Evolutionary conservation across 768 basidiomycete genomes (phyloP).

Genomic region (Russula sp.): DNA sequence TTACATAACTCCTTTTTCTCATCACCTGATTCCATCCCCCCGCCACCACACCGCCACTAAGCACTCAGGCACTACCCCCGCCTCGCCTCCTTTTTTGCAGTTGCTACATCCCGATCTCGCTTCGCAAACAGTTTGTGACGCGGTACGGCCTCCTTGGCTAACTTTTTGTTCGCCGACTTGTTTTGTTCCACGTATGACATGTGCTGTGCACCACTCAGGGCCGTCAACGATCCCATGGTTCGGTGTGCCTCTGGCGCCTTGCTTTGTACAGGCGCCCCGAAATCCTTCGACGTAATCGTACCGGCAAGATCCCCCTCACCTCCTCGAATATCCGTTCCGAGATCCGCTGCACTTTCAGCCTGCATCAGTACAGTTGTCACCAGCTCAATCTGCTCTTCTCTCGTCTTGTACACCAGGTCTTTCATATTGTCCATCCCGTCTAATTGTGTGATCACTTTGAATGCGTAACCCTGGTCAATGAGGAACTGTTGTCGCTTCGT

Average conservation of each 20-base stretch:
- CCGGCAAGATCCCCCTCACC: constrained; percentile 83
- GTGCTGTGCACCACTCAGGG: constrained; percentile 84
- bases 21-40: neutral
- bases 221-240: constrained; percentile 76
- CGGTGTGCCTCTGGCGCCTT: constrained; percentile 68
- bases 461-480: constrained; percentile 98
- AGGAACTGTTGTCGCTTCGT: constrained; percentile 98
- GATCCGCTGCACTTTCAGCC: constrained; percentile 86
- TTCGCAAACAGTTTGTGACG: constrained; percentile 80
- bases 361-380: constrained; percentile 90
- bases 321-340: constrained; percentile 79
- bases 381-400: constrained; percentile 93
- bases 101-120: constrained; percentile 72
- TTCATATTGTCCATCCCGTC: constrained; percentile 85
- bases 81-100: constrained; percentile 45
- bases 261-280: constrained; percentile 52
- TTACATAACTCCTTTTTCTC: neutral
- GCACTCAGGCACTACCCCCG: constrained; percentile 25
- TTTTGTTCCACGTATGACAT: constrained; percentile 94
- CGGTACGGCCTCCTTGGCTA: constrained; percentile 51
- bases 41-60: no score
- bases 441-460: constrained; percentile 98
- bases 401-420: constrained; percentile 87
- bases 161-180: constrained; percentile 82
- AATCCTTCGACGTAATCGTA: constrained; percentile 82